These are phyloP conservation scores for Rhizopogon rudus DNA, from an alignment of 768 basidiomycete species.

Conservation along the genomic window DNA sequence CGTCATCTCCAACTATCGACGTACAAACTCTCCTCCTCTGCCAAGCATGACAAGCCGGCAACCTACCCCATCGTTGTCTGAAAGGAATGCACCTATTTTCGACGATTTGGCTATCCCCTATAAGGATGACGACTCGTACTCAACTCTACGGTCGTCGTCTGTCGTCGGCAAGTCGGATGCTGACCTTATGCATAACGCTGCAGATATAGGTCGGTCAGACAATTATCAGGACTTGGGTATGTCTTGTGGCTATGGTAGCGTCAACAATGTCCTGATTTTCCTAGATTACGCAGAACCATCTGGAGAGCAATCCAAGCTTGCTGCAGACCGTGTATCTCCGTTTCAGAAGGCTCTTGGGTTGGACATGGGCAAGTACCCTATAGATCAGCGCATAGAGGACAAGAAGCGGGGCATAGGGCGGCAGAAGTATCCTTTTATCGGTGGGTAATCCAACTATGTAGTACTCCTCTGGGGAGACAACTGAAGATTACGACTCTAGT, in stretches of 20 bases:
- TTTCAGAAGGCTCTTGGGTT: slow-evolving; percentile 38
- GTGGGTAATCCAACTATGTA: slow-evolving; percentile 35
- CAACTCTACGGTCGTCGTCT: slow-evolving; percentile 10
- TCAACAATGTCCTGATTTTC: background rate
- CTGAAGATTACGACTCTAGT: slow-evolving; percentile 31
- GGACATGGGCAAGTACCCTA: slow-evolving; percentile 44
- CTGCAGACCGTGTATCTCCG: slow-evolving; percentile 36
- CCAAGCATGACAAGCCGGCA: slow-evolving; percentile 9
- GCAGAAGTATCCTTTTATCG: slow-evolving; percentile 74
- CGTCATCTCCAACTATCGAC: slow-evolving; percentile 22
- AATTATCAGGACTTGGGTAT: slow-evolving; percentile 54
- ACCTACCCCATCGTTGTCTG: slow-evolving; percentile 12
- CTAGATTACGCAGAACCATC: slow-evolving; percentile 65
- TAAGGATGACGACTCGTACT: slow-evolving; percentile 16
- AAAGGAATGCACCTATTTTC: slow-evolving; percentile 3
- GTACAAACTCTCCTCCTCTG: slow-evolving; percentile 11
- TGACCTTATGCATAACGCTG: slow-evolving; percentile 42
- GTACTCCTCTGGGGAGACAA: background rate
- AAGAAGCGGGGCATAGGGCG: slow-evolving; percentile 83
- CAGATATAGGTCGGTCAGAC: slow-evolving; percentile 33
- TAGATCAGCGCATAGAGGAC: slow-evolving; percentile 81
- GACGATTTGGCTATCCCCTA: slow-evolving; percentile 13
- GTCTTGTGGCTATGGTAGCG: background rate
- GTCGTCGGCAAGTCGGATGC: slow-evolving; percentile 21
- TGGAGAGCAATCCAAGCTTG: slow-evolving; percentile 14